Base-by-base conservation (phyloP, 257 asterid species). In the Solanum piurae region DNA sequence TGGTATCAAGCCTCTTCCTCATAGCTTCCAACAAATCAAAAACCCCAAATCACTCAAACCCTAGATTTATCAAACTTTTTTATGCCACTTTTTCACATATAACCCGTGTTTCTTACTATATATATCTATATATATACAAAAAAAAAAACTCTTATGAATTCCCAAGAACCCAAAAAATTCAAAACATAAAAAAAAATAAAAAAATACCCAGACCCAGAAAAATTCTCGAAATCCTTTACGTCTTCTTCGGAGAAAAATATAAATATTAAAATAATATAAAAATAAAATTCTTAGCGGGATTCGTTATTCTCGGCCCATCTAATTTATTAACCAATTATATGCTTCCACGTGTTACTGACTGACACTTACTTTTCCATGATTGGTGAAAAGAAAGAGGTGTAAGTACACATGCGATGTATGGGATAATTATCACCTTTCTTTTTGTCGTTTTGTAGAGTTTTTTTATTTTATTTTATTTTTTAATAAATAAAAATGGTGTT, bases 1-100 rank as follows among this genome's bases (percentile, higher is more conserved):
- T 95, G 42, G 98, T 94, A 86, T 95, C 97, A 21, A 95, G 96
- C 93, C 89, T 95, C 94, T 93, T 95, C 88, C 93, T 94, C 98
- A 95, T 95, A 90, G 92, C 91, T 31, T 27, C 85, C 27, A 44
- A 80, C 16, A 20, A 80, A 77, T 72, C 87, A 84, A 88, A 25
- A 69, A 83, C 69, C 33, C 80, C 83, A 66, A 89, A 89, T 85
- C 33, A 89, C 87, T 86, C 86, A 83, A 92, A 90, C 92, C 91
- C 94, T 89, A 89, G 84, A 80, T 88, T 74, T 55, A 77, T 42
- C 60, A 33, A n/a, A 77, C 84, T 77, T n/a, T 37, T 37, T 11
- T 42, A 31, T 31, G 33, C 83, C 83, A 23, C 42, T 38, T 77
- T 77, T 42, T 77, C 31, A 77, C 60, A 44, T 0, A 44, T 11